Percentiles rank a stretch among this genome's conserved stretches.
These are phyloP conservation scores for Saccharum spontaneum DNA, from an alignment of 176 grass and related monocot species.

Conservation along the genomic window DNA sequence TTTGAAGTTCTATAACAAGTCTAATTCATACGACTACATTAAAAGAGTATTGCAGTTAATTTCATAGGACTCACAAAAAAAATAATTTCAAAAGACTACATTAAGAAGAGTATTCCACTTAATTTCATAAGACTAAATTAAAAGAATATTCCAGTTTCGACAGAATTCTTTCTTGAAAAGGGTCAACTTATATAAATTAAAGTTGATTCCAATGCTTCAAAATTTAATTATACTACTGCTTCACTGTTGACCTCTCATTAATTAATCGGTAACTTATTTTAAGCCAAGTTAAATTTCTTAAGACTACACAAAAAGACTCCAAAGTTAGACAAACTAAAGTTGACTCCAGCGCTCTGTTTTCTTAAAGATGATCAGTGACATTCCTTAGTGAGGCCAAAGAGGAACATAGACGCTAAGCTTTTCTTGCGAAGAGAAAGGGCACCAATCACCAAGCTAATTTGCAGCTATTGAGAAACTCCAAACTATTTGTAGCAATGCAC, in stretches of 20 bases:
- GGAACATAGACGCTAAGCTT: constrained; percentile 1
- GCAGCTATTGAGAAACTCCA: neutral
- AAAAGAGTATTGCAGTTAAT: constrained; percentile 4
- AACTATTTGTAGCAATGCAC: neutral
- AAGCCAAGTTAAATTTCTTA: neutral
- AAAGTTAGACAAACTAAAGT: neutral
- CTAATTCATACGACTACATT: constrained; percentile 4
- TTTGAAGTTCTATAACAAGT: neutral
- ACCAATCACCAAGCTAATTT: neutral
- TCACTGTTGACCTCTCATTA: neutral
- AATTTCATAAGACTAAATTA: constrained; percentile 11
- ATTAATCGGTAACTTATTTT: neutral
- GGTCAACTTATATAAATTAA: neutral
- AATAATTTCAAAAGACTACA: constrained; percentile 21
- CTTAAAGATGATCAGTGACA: neutral
- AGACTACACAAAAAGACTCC: neutral
- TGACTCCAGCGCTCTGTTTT: neutral
- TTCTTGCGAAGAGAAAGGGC: neutral
- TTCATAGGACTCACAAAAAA: constrained; percentile 15
- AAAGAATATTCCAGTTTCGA: neutral
- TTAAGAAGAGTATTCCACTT: neutral
- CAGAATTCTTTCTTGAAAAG: neutral
- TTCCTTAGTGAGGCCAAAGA: constrained; percentile 7
- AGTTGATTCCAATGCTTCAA: neutral
- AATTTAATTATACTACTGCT: neutral